These are phyloP conservation scores for Schizosaccharomyces lindneri DNA, from an alignment of 805 yeast genomes.

Conservation along the genomic window DNA sequence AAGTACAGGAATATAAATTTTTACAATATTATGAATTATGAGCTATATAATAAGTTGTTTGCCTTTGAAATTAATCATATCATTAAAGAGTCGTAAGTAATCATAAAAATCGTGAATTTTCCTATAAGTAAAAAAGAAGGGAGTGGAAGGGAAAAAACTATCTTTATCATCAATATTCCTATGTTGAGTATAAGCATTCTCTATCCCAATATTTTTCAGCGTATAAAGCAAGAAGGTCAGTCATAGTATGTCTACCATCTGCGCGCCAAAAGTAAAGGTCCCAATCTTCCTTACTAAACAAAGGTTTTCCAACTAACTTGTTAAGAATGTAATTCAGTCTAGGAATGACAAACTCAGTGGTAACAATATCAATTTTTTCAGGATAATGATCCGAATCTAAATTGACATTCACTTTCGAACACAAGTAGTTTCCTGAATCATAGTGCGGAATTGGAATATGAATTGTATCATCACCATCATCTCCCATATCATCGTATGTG, in stretches of 20 bases:
- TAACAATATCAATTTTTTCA: not conserved
- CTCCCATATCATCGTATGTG: slow-evolving; percentile 65
- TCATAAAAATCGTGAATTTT: no score
- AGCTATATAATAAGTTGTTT: no score
- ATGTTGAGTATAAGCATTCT: not conserved
- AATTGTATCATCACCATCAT: slow-evolving; percentile 60
- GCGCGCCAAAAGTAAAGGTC: not conserved
- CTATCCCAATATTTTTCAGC: not conserved
- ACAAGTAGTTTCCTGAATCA: slow-evolving; percentile 36
- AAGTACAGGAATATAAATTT: no score
- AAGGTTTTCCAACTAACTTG: not conserved
- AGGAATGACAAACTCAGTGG: not conserved
- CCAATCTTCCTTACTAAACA: not conserved
- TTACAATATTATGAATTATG: no score
- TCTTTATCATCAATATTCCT: not conserved
- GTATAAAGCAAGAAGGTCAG: not conserved
- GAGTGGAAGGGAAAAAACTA: no score
- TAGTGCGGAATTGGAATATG: slow-evolving; percentile 34
- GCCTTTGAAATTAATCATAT: no score
- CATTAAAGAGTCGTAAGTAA: no score
- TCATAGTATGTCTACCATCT: not conserved
- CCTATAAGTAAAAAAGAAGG: no score
- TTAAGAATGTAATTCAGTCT: not conserved
- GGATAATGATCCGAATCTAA: not conserved
- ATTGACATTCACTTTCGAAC: not conserved